Base-by-base conservation (phyloP, 2,329 filamentous ascomycete genomes). In the Lachnellula cervina region DNA sequence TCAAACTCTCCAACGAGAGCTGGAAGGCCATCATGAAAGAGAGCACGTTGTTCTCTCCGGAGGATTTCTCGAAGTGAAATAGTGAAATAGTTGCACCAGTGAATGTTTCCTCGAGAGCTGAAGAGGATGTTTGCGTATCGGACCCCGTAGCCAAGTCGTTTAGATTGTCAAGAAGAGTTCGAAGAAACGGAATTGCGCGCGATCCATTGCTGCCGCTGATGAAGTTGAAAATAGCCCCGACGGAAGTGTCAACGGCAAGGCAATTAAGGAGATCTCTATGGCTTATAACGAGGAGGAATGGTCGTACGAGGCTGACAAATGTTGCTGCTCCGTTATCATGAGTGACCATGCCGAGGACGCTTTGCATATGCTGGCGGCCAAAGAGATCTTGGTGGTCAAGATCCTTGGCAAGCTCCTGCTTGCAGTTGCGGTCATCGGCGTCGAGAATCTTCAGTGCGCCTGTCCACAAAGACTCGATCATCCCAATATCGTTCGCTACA, bases 221-320 rank as follows among this genome's bases (percentile, higher is more conserved):
- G 56, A 69, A 71, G 17, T 68, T 71, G 57, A 72, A 73, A 5
- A 74, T 44, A 7, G 49, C 54, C 13, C 68, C 68, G 6, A 73
- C 66, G 34, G 60, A 64, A 2, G 68, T 72, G 55, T 74, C 70
- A 1, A 72, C 58, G 3, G 70, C 64, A 9, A 73, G 62, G 47
- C 67, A 70, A 34, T 71, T 64, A 13, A 74, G 51, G 16, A 73
- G 50, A 3, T 66, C 59, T 6, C 60, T 46, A 56, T 74, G 70
- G 1, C 71, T 70, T 1, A 73, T 64, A 1, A 69, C 66, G 8
- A 45, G 40, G 25, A 69, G 58, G 52, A 69, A 69, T 9, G 57
- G 58, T 4, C 58, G 46, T 32, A 61, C 58, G 23, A 64, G 52
- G 32, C 40, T 40, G 50, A 68, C 47, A 49, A 65, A 66, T 5